Conservation (phyloP, 164 flowering plant genomes). For the Litsea cubeba region DNA sequence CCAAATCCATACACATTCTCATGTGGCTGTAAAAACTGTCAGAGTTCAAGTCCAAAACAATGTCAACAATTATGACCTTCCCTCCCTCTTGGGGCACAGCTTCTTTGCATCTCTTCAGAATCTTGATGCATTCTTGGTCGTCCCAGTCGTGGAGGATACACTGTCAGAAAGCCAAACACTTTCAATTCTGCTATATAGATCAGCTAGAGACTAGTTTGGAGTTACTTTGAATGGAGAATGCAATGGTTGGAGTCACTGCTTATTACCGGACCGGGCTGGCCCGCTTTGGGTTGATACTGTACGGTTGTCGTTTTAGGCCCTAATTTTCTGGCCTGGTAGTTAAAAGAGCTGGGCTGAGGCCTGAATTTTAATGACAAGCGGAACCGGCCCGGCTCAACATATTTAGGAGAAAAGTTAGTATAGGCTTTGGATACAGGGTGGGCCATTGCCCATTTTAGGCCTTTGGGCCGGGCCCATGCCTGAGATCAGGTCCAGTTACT, state of each 20-base stretch:
- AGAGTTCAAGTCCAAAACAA: slow-evolving; percentile 13
- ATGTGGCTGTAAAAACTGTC: neutral
- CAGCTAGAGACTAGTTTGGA: neutral
- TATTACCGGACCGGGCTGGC: neutral
- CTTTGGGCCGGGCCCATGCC: too few species aligned
- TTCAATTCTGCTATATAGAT: neutral
- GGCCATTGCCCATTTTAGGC: too few species aligned
- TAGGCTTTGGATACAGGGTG: too few species aligned
- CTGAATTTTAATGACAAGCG: too few species aligned
- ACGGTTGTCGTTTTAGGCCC: neutral
- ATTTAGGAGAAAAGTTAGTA: too few species aligned
- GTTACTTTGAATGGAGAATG: neutral
- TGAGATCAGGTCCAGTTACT: too few species aligned
- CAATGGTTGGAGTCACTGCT: neutral
- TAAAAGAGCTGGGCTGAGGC: too few species aligned
- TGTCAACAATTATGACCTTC: slow-evolving; percentile 40
- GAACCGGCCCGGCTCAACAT: too few species aligned
- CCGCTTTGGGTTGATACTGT: neutral
- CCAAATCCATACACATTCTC: slow-evolving; percentile 21
- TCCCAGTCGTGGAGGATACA: slow-evolving; percentile 42
- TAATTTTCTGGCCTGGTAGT: neutral
- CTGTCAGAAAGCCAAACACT: slow-evolving; percentile 10
- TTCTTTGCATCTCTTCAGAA: slow-evolving; percentile 35
- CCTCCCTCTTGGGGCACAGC: slow-evolving; percentile 23
- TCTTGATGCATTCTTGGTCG: slow-evolving; percentile 27